Evolutionary conservation across 805 yeast species (phyloP), one percentile per base, ranked within the genome.

Genomic region (Lachancea sp.): DNA sequence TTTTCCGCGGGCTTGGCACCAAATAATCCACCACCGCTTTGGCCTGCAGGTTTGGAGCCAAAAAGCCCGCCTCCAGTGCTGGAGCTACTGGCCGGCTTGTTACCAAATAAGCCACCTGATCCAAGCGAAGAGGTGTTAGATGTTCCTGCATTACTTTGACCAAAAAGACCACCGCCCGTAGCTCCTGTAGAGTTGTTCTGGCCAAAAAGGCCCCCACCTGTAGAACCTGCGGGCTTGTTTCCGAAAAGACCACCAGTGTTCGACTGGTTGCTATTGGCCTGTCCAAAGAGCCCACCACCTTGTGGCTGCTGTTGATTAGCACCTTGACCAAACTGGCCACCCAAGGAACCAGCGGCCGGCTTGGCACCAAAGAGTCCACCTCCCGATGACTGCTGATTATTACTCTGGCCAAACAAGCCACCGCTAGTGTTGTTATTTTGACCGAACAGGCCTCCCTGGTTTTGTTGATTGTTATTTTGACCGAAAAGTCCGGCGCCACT

Each of bases 321-420:
- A 19, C 55, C 48, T 43, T 66, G 52, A 29, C 79, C 78, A 62
- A 75, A 69, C 19, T 68, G 56, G 17, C 58, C 62, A 48, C 53
- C 39, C 52, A 45, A 22, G 13, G 56, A 45, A 50, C 56, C 48
- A 12, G 51, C 51, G n/a, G 59, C 54, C 46, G 69, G 60, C 42
- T 65, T 66, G 30, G 62, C 57, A 31, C 78, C 78, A 55, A 75
- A 76, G 30, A 68, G 53, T 3, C 66, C 63, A 13, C 69, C 69
- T 13, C 43, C 43, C n/a, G 43, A 32, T 22, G 26, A 29, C 57
- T 60, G 50, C 52, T 36, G 55, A 43, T 79, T 79, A 38, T 25
- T 31, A 25, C 31, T 39, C 19, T 30, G 42, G 27, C 36, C 36
- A 15, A 33, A 33, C 18, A 33, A 18, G 16, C 36, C 36, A 33